Conservation (phyloP, 441 rosid species). For the Erodium chrysanthum region DNA sequence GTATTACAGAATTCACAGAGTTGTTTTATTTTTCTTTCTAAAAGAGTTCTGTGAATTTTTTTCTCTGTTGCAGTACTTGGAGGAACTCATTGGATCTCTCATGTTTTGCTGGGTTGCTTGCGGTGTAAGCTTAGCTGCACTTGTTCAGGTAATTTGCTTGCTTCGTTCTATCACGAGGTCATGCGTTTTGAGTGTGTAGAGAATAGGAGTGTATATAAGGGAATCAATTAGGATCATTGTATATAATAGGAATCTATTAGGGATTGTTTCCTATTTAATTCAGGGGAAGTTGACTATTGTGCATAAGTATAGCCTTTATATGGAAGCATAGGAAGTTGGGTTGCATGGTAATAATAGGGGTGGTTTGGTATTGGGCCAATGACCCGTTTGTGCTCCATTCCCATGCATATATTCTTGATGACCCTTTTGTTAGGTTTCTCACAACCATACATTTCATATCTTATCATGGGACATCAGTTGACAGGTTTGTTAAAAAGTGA, state of each 20-base stretch:
- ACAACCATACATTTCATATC: neutral
- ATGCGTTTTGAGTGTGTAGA: neutral
- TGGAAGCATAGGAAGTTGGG: too few species aligned
- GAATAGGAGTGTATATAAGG: neutral
- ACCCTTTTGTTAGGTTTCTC: neutral
- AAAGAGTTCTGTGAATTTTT: slow-evolving; percentile 8
- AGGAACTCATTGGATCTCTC: slow-evolving; percentile 75
- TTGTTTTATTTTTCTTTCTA: neutral
- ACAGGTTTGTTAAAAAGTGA: neutral
- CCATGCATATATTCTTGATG: neutral
- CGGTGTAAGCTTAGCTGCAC: slow-evolving; percentile 80
- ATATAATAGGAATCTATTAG: neutral
- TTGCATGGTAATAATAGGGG: too few species aligned
- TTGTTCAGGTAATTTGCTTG: slow-evolving; percentile 62
- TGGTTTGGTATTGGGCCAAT: neutral
- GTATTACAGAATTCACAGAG: slow-evolving; percentile 3
- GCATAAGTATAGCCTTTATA: too few species aligned
- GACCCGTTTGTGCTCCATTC: neutral
- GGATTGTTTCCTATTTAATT: too few species aligned
- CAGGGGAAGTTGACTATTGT: too few species aligned
- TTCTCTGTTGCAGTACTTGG: slow-evolving; percentile 68
- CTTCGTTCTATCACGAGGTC: slow-evolving; percentile 5
- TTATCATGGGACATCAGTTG: neutral
- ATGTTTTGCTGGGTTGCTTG: slow-evolving; percentile 84
- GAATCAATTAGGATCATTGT: neutral